Base-by-base conservation (phyloP, 1,139 yeast genomes). In the Hansenula lynferdii region DNA sequence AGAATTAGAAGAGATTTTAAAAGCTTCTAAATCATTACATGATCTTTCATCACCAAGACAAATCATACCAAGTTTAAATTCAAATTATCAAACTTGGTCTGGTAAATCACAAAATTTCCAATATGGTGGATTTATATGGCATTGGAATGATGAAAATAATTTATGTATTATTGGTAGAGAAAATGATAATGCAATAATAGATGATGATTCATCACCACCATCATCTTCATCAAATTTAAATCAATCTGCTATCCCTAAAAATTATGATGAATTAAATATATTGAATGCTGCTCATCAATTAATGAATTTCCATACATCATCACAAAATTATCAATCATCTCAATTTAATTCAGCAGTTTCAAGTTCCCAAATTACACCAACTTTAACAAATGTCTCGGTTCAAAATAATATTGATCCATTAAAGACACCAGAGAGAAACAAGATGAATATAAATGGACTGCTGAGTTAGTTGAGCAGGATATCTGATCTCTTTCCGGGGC, bases 121-220 rank as follows among this genome's bases (percentile, higher is more conserved):
- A 27, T 53, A 51, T 46, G 57, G 54, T 32, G 57, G 57, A 2
- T 51, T 50, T 30, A 44, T 50, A 8, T 53, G 57, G 57, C 37
- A 43, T 20, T 53, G 54, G 50, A 36, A 42, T 5, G 48, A 51
- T 35, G 44, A 49, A 5, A 43, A 49, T 31, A 46, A 46, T 28
- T 33, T 51, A 25, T 42, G 39, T 3, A 45, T 53, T 6, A 28
- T 51, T 25, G 56, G 54, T n/a, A n/a, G n/a, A n/a, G n/a, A n/a
- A 1, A 30, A 51, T 23, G 45, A 46, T 5, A 45, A 44, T 14
- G 50, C 37, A 4, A 25, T 41, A n/a, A n/a, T n/a, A n/a, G n/a
- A n/a, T 16, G 49, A 41, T 6, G 46, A 42, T 9, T 31, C 24
- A 4, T 20, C 35, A 21, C 18, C 29, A 20, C 16, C 23, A 14